Base-by-base conservation (phyloP, 768 basidiomycete genomes). In the Amanita molliuscula region DNA sequence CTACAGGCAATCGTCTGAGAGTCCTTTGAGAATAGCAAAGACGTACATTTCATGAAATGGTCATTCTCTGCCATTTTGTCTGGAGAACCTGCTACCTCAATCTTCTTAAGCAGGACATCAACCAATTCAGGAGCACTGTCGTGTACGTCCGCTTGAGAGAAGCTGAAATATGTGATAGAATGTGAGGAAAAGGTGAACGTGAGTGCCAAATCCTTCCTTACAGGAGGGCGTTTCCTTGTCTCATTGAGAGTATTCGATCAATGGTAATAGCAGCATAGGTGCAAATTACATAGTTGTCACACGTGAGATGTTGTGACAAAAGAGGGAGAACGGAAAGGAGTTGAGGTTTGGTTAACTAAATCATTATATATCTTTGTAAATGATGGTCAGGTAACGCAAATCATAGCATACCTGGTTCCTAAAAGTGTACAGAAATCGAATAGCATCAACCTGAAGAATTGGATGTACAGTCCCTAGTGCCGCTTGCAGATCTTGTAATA, bases 231-330 rank as follows among this genome's bases (percentile, higher is more conserved):
- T 74, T 74, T 3, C 80, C 79, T 58, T 86, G 82, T 61, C 88
- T 92, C 65, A 97, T 96, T 65, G 82, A 90, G 35, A 99, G 68
- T 48, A 97, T 84, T 6, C 93, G 79, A 60, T 99, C 96, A 60
- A 99, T 94, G n/a, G 94, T 91, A 58, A 97, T 93, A 15, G 96
- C 94, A 7, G 94, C 92, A 65, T 97, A 98, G 0, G 95, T 94
- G 59, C 88, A 95, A 21, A 87, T 84, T 43, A 98, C 95, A 65
- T 91, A 94, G 61, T 92, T 91, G 46, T 76, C 70, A 16, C 89
- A 90, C 4, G 72, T 69, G 29, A 98, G 80, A 62, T 95, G 94
- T 10, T 75, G 81, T 23, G 84, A 78, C 8, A 98, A 79, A 16
- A 89, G 73, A 0, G 95, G 96, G 1, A 98, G 69, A 18, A 98